Conservation (phyloP, 768 basidiomycete species). For the Trametes meyenii region DNA sequence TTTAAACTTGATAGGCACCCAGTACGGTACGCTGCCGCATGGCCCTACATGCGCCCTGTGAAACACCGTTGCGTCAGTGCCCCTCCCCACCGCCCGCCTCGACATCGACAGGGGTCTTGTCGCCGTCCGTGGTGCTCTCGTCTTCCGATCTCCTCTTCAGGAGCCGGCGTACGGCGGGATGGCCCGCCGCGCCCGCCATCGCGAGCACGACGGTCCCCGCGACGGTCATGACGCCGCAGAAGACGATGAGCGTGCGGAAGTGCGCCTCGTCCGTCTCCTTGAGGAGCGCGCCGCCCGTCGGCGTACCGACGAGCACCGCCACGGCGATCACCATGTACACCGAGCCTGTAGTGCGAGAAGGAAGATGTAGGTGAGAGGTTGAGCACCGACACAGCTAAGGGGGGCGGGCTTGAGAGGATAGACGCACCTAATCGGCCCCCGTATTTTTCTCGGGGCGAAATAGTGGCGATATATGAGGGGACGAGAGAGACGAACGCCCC, state of each 20-base stretch:
- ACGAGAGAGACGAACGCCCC: slow-evolving; percentile 36
- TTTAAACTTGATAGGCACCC: too few relatives aligned
- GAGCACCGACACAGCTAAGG: not conserved
- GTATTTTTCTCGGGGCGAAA: slow-evolving; percentile 33
- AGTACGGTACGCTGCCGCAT: too few relatives aligned
- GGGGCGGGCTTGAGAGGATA: not conserved
- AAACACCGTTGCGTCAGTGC: too few relatives aligned
- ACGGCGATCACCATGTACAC: slow-evolving; percentile 35
- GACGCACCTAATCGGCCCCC: slow-evolving; percentile 37
- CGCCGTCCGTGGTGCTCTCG: too few relatives aligned
- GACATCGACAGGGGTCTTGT: too few relatives aligned
- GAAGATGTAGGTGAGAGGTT: not conserved
- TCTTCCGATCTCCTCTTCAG: not conserved
- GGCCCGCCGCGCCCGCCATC: slow-evolving; percentile 6
- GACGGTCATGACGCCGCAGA: slow-evolving; percentile 33
- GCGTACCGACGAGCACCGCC: slow-evolving; percentile 36
- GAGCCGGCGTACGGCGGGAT: not conserved
- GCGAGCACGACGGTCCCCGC: slow-evolving; percentile 21
- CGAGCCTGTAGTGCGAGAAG: slow-evolving; percentile 25
- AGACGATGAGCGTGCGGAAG: slow-evolving; percentile 35
- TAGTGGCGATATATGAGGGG: slow-evolving; percentile 36
- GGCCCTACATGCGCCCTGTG: too few relatives aligned
- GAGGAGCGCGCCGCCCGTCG: slow-evolving; percentile 38
- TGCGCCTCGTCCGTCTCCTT: slow-evolving; percentile 27
- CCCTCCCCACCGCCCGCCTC: too few relatives aligned